phyloP scores from a whole-genome alignment of 257 asterid species.

The Solanum rostratum region DNA sequence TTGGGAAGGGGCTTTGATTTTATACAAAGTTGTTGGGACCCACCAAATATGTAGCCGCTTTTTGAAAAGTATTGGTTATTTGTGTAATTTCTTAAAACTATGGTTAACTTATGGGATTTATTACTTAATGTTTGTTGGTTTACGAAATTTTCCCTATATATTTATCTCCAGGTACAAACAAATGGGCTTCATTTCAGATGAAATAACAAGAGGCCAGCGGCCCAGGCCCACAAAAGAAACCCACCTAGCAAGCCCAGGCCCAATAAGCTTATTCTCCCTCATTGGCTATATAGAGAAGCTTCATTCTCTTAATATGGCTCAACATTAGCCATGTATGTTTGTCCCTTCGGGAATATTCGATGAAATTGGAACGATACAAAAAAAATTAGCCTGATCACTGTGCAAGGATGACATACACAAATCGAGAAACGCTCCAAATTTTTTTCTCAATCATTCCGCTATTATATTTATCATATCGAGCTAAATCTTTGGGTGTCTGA shows the following conservation, averaged over 20 bases:
- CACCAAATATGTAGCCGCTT: no score
- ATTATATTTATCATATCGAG: no score
- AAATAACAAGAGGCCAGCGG: background rate
- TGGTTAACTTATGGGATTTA: no score
- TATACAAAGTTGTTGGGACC: no score
- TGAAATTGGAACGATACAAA: constrained; percentile 27
- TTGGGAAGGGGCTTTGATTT: no score
- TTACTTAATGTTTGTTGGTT: no score
- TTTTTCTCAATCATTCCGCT: no score
- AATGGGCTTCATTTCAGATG: background rate
- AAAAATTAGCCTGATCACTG: constrained; percentile 29
- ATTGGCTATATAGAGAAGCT: background rate
- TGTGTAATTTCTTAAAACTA: no score
- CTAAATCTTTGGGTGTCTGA: no score
- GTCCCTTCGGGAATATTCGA: constrained; percentile 32
- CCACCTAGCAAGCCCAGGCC: background rate
- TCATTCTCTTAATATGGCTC: background rate
- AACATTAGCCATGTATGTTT: background rate
- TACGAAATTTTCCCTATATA: no score
- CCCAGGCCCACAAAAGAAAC: background rate
- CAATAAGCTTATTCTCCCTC: background rate
- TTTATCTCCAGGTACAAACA: background rate
- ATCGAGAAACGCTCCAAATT: constrained; percentile 19
- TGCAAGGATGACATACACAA: constrained; percentile 37
- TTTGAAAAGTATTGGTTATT: no score